A percentile compares a stretch with the other conserved stretches of the same genome.
phyloP scores from a whole-genome alignment of 1,139 yeast genomes.

The Yamadazyma diospyri region DNA sequence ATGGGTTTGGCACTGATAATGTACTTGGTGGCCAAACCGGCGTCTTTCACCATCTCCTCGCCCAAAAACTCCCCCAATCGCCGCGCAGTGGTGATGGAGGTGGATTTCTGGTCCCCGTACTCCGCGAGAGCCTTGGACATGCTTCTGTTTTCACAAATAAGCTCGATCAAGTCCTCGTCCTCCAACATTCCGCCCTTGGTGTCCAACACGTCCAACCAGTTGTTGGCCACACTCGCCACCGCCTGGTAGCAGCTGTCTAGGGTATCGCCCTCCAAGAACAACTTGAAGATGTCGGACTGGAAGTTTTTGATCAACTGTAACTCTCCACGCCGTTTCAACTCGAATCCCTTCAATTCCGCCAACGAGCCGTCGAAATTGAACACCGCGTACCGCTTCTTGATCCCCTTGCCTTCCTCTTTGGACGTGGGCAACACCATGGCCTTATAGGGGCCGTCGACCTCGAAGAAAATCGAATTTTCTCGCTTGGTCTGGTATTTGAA shows the following conservation, averaged over 20 bases:
- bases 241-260: slow-evolving; percentile 80
- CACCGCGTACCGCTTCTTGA: slow-evolving; percentile 95
- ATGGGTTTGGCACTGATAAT: slow-evolving; percentile 83
- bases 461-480: slow-evolving; percentile 95
- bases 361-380: slow-evolving; percentile 91
- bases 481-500: slow-evolving; percentile 72
- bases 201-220: slow-evolving; percentile 93
- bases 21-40: slow-evolving; percentile 93
- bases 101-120: slow-evolving; percentile 87
- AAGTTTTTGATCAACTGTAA: slow-evolving; percentile 88
- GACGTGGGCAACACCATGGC: slow-evolving; percentile 98
- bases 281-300: slow-evolving; percentile 90
- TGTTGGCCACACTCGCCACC: slow-evolving; percentile 89
- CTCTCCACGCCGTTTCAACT: slow-evolving; percentile 95
- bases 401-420: slow-evolving; percentile 94
- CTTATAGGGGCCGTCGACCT: slow-evolving; percentile 97
- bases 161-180: slow-evolving; percentile 89
- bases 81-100: slow-evolving; percentile 92
- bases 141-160: slow-evolving; percentile 93
- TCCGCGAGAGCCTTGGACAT: slow-evolving; percentile 92
- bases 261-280: slow-evolving; percentile 80
- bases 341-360: slow-evolving; percentile 96
- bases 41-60: slow-evolving; percentile 95
- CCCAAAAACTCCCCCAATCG: slow-evolving; percentile 94
- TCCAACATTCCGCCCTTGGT: slow-evolving; percentile 84